Conservation (phyloP, 2,329 filamentous ascomycete genomes). For the Xylariaceae sp. region DNA sequence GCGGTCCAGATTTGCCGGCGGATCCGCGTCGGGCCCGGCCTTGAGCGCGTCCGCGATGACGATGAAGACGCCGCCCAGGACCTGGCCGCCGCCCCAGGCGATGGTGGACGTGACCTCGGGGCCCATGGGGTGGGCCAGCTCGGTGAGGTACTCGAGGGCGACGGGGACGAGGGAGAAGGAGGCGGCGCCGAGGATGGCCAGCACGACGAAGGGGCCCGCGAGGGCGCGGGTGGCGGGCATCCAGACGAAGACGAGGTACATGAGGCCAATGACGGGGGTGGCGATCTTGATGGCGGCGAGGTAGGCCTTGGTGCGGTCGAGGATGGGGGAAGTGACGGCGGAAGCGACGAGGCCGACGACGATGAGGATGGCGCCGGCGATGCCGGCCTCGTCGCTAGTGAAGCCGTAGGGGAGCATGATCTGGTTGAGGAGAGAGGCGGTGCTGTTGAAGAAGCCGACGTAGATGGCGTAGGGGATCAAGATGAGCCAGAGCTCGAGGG, state of each 20-base stretch:
- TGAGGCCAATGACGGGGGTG: constrained; percentile 68
- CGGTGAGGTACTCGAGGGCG: constrained; percentile 79
- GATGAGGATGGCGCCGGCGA: constrained; percentile 85
- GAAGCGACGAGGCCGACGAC: constrained; percentile 76
- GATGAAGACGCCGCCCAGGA: constrained; percentile 81
- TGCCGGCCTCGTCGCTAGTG: constrained; percentile 77
- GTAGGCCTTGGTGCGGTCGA: constrained; percentile 81
- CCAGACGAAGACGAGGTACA: constrained; percentile 77
- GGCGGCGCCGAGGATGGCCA: constrained; percentile 72
- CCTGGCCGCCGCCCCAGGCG: constrained; percentile 82
- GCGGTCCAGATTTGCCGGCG: constrained; percentile 68
- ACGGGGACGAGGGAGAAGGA: constrained; percentile 80
- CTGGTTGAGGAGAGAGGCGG: constrained; percentile 85
- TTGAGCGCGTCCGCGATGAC: constrained; percentile 74
- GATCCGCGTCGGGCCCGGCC: constrained; percentile 45
- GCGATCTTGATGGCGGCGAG: constrained; percentile 67
- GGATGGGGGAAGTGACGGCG: constrained; percentile 73
- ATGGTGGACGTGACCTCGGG: constrained; percentile 82
- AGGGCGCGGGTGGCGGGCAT: constrained; percentile 58
- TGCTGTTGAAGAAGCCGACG: constrained; percentile 89
- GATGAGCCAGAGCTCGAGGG: constrained; percentile 74
- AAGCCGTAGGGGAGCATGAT: constrained; percentile 85
- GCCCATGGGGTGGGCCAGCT: constrained; percentile 80
- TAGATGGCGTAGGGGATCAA: constrained; percentile 78
- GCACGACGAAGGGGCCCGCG: constrained; percentile 68